phyloP scores from a whole-genome alignment of 768 basidiomycete species.

The Rhodocollybia butyracea region DNA sequence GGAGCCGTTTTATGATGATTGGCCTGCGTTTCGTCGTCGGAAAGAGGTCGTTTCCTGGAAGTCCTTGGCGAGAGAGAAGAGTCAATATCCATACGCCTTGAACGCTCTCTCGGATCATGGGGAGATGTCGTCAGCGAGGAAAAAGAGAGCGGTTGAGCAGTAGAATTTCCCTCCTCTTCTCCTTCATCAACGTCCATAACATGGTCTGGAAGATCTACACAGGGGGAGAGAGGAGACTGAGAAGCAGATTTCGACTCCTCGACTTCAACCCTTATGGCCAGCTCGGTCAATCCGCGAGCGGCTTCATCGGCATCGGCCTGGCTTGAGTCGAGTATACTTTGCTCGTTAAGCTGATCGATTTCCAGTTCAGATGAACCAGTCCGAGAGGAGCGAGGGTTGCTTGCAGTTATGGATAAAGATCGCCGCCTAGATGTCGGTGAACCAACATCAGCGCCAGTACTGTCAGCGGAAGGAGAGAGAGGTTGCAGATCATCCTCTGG shows the following conservation, averaged over 20 bases:
- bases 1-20: not conserved
- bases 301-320: not conserved
- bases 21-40: not conserved
- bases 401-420: not conserved
- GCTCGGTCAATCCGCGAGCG: not conserved
- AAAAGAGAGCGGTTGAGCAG: not conserved
- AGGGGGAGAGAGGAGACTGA: not conserved
- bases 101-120: not conserved
- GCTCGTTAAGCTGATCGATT: not conserved
- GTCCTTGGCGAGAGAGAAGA: too few species aligned
- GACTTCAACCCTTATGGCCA: not conserved
- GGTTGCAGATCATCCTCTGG: not conserved
- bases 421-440: not conserved
- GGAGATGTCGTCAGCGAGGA: not conserved
- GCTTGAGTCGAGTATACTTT: not conserved
- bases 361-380: not conserved
- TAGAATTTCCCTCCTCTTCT: not conserved
- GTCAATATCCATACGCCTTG: slow-evolving; percentile 12
- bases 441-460: not conserved
- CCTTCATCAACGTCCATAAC: not conserved
- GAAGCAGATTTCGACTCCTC: not conserved
- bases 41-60: not conserved
- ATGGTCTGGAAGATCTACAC: not conserved
- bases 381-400: not conserved
- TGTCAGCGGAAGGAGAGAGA: not conserved